Evolutionary conservation across 768 basidiomycete species (phyloP).

Genomic region (Suillus tomentosus): DNA sequence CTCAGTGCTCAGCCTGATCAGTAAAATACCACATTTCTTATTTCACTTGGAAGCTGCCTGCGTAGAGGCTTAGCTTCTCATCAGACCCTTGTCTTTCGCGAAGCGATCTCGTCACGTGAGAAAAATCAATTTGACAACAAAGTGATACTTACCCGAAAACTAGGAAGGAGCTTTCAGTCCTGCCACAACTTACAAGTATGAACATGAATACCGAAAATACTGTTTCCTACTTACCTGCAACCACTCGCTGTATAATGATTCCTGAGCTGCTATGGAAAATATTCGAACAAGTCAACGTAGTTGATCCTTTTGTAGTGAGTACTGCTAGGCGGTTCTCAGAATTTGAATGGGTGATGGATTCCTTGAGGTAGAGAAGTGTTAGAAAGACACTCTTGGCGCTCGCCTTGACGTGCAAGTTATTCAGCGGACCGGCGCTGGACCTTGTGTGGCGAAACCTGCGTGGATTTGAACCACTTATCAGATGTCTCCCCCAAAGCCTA

Average conservation of each 20-base stretch:
- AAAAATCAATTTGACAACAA: too few relatives aligned
- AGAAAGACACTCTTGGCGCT: background rate
- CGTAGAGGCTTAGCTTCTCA: too few relatives aligned
- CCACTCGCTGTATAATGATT: background rate
- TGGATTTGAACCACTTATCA: background rate
- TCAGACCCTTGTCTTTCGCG: too few relatives aligned
- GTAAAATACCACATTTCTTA: too few relatives aligned
- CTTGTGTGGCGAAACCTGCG: background rate
- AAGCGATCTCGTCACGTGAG: too few relatives aligned
- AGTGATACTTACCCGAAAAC: too few relatives aligned
- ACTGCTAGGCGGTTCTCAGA: background rate
- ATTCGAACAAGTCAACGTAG: background rate
- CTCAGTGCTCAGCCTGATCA: too few relatives aligned
- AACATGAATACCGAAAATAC: too few relatives aligned
- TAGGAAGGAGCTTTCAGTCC: too few relatives aligned
- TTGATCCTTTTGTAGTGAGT: background rate
- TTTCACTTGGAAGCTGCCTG: too few relatives aligned
- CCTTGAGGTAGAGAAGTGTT: background rate
- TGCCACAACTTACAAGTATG: too few relatives aligned
- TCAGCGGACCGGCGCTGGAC: background rate
- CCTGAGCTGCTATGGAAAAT: background rate
- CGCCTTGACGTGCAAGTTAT: slow-evolving; percentile 5
- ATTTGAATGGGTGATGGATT: background rate
- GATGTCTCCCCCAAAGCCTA: background rate
- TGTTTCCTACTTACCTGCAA: background rate